Evolutionary conservation across 1,139 yeast species (phyloP).

Genomic region (Geotrichum reessii): DNA sequence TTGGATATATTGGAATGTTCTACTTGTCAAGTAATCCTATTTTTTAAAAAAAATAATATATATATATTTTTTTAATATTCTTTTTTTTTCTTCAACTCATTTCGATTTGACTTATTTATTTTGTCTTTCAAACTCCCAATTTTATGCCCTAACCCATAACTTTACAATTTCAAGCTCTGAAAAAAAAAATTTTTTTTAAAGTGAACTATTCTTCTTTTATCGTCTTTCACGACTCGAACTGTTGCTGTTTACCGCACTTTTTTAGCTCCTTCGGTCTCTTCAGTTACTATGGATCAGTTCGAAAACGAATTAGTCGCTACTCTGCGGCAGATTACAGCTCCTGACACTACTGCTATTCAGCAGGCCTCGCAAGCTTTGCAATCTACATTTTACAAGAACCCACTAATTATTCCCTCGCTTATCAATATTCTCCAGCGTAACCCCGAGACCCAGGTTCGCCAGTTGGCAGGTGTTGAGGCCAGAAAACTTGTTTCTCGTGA

Average conservation of each 20-base stretch:
- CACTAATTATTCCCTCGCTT: conserved; percentile 72
- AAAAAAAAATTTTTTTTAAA: neutral
- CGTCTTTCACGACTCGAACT: neutral
- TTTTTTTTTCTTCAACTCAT: neutral
- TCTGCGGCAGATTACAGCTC: conserved; percentile 66
- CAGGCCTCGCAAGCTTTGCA: conserved; percentile 73
- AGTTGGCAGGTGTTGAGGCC: conserved; percentile 92
- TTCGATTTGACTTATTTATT: neutral
- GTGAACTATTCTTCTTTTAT: neutral
- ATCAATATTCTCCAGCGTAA: conserved; percentile 72
- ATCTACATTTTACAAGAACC: conserved; percentile 66
- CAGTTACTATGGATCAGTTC: conserved; percentile 60
- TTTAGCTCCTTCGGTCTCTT: neutral
- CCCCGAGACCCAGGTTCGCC: conserved; percentile 56
- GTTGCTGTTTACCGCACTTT: neutral
- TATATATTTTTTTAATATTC: too few relatives aligned
- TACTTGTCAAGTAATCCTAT: too few relatives aligned
- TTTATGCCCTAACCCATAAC: neutral
- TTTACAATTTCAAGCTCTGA: neutral
- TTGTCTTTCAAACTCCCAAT: neutral
- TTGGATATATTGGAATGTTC: too few relatives aligned
- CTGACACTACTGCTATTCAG: conserved; percentile 72
- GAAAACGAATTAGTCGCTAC: conserved; percentile 70
- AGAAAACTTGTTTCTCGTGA: conserved; percentile 70
- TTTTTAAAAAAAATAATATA: too few relatives aligned